Evolutionary conservation across 306 rosid species (phyloP), one percentile per base, ranked within the genome.

Genomic region (Dryas drummondii): DNA sequence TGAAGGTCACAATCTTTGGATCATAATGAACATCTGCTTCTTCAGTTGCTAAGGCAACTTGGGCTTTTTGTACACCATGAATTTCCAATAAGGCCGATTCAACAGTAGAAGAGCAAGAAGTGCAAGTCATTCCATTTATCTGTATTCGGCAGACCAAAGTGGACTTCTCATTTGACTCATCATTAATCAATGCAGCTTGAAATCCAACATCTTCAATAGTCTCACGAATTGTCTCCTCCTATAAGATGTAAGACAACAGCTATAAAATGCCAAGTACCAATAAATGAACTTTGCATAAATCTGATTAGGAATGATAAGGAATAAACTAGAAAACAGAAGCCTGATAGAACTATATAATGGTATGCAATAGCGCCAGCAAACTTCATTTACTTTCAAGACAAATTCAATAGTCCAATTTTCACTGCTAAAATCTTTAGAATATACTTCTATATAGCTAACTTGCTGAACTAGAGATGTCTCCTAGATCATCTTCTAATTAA

Each of bases 181-280:
- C 90, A 7, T 17, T 62, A 10, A 88, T 79, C 68, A 88, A 47
- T 16, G 80, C 75, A 16, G 93, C 87, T 77, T 88, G 76, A 70
- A 91, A 91, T 47, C 96, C 93, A 64, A 82, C 86, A 50, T 91
- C 90, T 73, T 88, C 91, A 68, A 88, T 87, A 1, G 90, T 91
- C 82, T 88, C 91, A 6, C 93, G 82, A 68, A 88, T 91, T 1
- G 79, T 86, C 78, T 91, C 91, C 56, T 61, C 91, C 93, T 89
- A 73, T 27, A 57, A 66, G 54, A 66, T 42, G 19, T 37, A 50
- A 49, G 0, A 58, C 51, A 49, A 37, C 14, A 45, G 48, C 10
- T 50, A 40, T 22, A 15, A 6, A 62, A 14, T 16, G 40, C 16
- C 32, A 42, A 51, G 11, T 40, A 26, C 1, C 4, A 32, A 42